A percentile compares a stretch with the other conserved stretches of the same genome.
phyloP scores from a whole-genome alignment of 75 land plant species.

The Isoetes taiwanensis region DNA sequence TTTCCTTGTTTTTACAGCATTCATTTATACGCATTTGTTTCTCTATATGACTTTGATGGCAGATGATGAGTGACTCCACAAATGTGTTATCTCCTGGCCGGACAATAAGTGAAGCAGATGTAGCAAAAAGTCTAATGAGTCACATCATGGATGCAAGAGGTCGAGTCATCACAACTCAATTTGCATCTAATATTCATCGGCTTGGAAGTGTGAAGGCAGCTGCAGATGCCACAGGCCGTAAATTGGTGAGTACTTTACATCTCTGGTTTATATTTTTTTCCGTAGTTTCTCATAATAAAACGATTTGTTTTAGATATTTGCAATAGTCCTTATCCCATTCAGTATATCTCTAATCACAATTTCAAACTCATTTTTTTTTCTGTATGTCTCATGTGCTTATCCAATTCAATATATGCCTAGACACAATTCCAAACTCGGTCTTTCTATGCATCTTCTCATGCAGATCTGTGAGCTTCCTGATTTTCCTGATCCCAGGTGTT shows the following conservation, averaged over 20 bases:
- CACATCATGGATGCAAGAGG: slow-evolving; percentile 65
- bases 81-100: slow-evolving; percentile 96
- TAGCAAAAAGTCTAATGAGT: slow-evolving; percentile 64
- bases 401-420: too few relatives aligned
- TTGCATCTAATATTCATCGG: slow-evolving; percentile 96
- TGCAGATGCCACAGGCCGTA: slow-evolving; percentile 88
- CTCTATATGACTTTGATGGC: neutral
- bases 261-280: neutral
- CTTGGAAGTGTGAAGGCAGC: slow-evolving; percentile 96
- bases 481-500: slow-evolving; percentile 85
- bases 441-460: too few relatives aligned
- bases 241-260: slow-evolving; percentile 43
- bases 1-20: too few relatives aligned
- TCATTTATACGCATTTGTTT: too few relatives aligned
- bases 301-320: too few relatives aligned
- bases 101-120: slow-evolving; percentile 78
- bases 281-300: too few relatives aligned
- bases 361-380: too few relatives aligned
- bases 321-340: too few relatives aligned
- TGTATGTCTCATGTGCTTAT: too few relatives aligned
- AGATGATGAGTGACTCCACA: slow-evolving; percentile 99
- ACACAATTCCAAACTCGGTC: too few relatives aligned
- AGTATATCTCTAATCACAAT: too few relatives aligned
- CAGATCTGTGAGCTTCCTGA: too few relatives aligned
- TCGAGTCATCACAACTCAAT: slow-evolving; percentile 84